Evolutionary conservation across 1,284 basidiomycete species (phyloP).

Genomic region (Moesziomyces sp.): DNA sequence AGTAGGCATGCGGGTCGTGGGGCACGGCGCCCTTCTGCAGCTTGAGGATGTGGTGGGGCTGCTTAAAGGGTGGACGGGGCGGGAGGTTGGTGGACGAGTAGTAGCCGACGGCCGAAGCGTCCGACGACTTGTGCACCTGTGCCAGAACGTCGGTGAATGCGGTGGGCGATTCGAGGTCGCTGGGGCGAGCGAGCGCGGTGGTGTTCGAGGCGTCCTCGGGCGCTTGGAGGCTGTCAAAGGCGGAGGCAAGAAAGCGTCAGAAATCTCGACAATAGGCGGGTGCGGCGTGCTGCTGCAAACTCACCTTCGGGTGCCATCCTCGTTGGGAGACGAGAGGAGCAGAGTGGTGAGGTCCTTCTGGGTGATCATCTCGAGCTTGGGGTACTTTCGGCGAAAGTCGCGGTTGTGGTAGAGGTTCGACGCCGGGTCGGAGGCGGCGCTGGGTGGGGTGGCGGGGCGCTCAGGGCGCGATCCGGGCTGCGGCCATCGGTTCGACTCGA

Average conservation of each 20-base stretch:
- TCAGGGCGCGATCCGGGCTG: constrained; percentile 87
- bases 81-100: constrained; percentile 63
- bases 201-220: constrained; percentile 54
- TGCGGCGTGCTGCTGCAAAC: constrained; percentile 6
- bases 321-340: constrained; percentile 81
- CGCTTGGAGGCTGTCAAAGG: constrained; percentile 47
- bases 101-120: constrained; percentile 31
- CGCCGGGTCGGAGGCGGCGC: constrained; percentile 70
- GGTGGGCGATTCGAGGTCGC: constrained; percentile 60
- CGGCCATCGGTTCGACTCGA: constrained; percentile 80
- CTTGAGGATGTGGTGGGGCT: constrained; percentile 63
- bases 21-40: constrained; percentile 65
- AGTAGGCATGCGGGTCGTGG: constrained; percentile 62
- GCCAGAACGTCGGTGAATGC: constrained; percentile 66
- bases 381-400: constrained; percentile 89
- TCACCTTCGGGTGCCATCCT: constrained; percentile 67
- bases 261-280: not conserved
- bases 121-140: constrained; percentile 58
- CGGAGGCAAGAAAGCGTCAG: not conserved
- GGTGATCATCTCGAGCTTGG: constrained; percentile 74
- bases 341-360: constrained; percentile 73
- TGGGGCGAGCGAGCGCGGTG: constrained; percentile 60
- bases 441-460: constrained; percentile 84
- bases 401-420: constrained; percentile 82
- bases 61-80: constrained; percentile 63